Conservation (phyloP, 768 basidiomycete genomes). For the Lanmaoa rubissima region DNA sequence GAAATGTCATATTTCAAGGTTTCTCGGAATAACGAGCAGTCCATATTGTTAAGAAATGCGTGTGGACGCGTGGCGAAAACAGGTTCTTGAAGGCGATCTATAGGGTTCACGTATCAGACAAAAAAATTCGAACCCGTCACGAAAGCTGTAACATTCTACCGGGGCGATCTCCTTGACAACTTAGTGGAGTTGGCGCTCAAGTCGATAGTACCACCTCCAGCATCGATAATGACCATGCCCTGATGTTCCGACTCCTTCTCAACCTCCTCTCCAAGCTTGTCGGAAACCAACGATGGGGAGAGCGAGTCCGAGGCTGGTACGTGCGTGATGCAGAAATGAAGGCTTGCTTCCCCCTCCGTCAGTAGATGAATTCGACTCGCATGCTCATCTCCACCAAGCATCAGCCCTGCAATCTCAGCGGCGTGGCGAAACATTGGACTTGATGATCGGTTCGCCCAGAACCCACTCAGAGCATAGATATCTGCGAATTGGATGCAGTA, state of each 20-base stretch:
- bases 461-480: not conserved
- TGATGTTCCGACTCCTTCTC: slow-evolving; percentile 27
- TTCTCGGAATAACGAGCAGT: not conserved
- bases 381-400: slow-evolving; percentile 13
- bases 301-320: slow-evolving; percentile 36
- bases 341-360: slow-evolving; percentile 28
- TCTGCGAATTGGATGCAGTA: no score
- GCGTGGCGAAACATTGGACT: slow-evolving; percentile 4
- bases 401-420: slow-evolving; percentile 21
- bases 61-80: slow-evolving; percentile 34
- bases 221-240: slow-evolving; percentile 44
- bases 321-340: slow-evolving; percentile 41
- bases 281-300: slow-evolving; percentile 1
- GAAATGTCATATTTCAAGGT: not conserved
- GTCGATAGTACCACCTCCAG: slow-evolving; percentile 42
- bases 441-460: not conserved
- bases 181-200: slow-evolving; percentile 37
- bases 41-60: slow-evolving; percentile 25
- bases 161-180: slow-evolving; percentile 37
- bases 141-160: slow-evolving; percentile 25
- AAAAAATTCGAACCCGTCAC: not conserved
- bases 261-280: not conserved
- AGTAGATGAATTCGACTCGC: slow-evolving; percentile 22
- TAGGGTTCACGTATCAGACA: not conserved
- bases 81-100: slow-evolving; percentile 40